phyloP scores from a whole-genome alignment of 2,329 filamentous ascomycete species.

The Fusarium sp. region DNA sequence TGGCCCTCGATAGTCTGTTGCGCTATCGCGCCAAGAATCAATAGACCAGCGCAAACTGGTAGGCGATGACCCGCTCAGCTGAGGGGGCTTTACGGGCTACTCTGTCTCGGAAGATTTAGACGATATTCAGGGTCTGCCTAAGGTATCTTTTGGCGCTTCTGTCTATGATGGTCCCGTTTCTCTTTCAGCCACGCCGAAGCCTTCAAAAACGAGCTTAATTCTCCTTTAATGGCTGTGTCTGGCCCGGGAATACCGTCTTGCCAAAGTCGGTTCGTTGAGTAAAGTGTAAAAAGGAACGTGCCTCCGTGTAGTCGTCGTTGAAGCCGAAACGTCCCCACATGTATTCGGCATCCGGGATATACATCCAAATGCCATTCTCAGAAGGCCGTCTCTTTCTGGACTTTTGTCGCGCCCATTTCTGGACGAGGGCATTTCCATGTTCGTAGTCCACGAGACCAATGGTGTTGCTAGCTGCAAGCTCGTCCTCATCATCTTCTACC shows the following conservation, averaged over 20 bases:
- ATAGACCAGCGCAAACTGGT: background rate
- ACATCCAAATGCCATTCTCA: background rate
- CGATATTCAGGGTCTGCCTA: background rate
- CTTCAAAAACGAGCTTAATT: background rate
- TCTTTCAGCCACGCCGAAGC: background rate
- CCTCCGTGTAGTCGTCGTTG: background rate
- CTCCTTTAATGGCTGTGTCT: background rate
- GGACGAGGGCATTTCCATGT: background rate
- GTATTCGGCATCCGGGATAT: background rate
- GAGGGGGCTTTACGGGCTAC: background rate
- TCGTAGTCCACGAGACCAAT: background rate
- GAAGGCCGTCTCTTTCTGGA: background rate
- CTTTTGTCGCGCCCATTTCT: background rate
- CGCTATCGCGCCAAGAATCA: conserved; percentile 3
- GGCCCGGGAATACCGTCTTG: background rate
- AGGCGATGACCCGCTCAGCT: background rate
- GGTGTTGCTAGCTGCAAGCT: background rate
- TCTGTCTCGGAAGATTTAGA: background rate
- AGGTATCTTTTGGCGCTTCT: background rate
- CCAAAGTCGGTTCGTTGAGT: background rate
- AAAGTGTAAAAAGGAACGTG: background rate
- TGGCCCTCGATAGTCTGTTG: background rate
- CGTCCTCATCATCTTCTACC: background rate
- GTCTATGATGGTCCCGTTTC: background rate
- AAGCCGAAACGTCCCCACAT: conserved; percentile 1